Conservation (phyloP, 2,329 filamentous ascomycete genomes). For the Paracorniculantispora psalliotae region DNA sequence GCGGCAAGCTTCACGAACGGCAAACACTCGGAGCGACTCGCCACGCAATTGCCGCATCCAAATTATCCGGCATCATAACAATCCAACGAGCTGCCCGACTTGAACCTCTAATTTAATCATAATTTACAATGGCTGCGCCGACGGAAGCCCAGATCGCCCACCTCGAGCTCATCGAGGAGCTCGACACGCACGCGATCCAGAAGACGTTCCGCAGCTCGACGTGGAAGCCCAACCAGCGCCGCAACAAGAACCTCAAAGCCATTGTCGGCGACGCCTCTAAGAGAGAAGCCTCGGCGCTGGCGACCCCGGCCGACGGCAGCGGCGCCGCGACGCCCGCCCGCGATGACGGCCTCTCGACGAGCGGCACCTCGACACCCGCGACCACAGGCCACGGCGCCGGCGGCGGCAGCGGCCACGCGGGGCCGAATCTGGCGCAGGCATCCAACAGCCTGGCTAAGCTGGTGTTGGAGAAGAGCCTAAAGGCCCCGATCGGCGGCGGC, state of each 20-base stretch:
- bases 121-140: constrained; percentile 47
- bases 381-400: constrained; percentile 55
- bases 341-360: constrained; percentile 52
- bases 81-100: background rate
- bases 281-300: constrained; percentile 82
- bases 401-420: constrained; percentile 38
- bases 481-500: constrained; percentile 21
- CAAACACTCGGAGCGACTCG: constrained; percentile 5
- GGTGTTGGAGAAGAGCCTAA: constrained; percentile 77
- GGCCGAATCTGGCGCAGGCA: constrained; percentile 79
- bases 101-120: background rate
- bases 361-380: constrained; percentile 52
- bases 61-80: background rate
- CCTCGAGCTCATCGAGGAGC: constrained; percentile 78
- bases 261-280: constrained; percentile 85
- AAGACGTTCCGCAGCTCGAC: constrained; percentile 86
- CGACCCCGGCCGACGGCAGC: constrained; percentile 69
- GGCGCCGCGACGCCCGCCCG: constrained; percentile 63
- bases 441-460: constrained; percentile 81
- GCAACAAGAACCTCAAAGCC: constrained; percentile 98
- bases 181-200: constrained; percentile 81
- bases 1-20: background rate
- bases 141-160: constrained; percentile 75
- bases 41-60: background rate
- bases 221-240: constrained; percentile 90